These are phyloP conservation scores for Eucalyptus albens DNA, from an alignment of 345 rosid species.

Conservation along the genomic window DNA sequence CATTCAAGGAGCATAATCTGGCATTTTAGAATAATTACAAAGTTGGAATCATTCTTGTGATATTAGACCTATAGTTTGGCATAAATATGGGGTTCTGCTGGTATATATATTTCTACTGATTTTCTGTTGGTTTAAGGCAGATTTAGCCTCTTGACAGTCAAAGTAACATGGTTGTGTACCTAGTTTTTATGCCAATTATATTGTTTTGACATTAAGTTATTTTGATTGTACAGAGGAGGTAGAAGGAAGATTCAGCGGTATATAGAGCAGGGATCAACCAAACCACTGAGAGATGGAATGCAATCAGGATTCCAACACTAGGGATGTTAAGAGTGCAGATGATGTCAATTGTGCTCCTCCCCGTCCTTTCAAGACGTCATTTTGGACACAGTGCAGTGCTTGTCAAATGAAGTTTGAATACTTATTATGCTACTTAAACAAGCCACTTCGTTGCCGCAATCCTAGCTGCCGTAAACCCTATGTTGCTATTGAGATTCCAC, in stretches of 20 bases:
- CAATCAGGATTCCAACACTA: not conserved
- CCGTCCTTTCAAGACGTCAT: not conserved
- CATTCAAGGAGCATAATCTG: not conserved
- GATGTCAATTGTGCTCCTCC: not conserved
- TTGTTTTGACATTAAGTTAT: not conserved
- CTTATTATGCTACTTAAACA: constrained; percentile 7
- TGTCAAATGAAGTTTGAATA: constrained; percentile 29
- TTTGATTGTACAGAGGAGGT: not conserved
- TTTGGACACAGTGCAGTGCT: constrained; percentile 35
- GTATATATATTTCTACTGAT: not conserved
- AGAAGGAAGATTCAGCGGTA: not conserved
- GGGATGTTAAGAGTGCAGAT: not conserved
- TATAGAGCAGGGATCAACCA: not conserved
- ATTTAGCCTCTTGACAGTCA: not conserved
- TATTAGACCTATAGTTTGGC: not conserved
- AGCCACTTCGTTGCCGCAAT: constrained; percentile 13
- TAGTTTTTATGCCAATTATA: not conserved
- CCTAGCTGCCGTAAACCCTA: constrained; percentile 7
- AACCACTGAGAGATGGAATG: constrained; percentile 10
- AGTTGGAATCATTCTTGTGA: not conserved
- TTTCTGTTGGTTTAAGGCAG: not conserved
- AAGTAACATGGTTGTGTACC: not conserved
- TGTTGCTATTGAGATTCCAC: constrained; percentile 17
- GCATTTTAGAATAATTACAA: not conserved
- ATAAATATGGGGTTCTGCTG: not conserved